Evolutionary conservation across 2,329 filamentous ascomycete species (phyloP).

Genomic region (Aspergillus unguis): DNA sequence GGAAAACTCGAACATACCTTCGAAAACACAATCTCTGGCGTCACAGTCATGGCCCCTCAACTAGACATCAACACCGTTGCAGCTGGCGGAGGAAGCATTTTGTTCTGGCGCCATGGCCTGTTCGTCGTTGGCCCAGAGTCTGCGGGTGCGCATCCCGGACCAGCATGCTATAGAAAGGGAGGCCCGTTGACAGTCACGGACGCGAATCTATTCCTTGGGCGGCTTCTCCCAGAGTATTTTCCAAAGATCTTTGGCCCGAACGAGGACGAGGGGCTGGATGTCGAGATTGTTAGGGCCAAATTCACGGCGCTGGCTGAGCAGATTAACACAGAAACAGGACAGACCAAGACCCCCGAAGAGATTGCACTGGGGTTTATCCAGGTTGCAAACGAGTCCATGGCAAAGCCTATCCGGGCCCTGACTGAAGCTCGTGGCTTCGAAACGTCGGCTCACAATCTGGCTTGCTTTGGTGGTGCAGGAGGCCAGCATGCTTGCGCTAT

Average conservation of each 20-base stretch:
- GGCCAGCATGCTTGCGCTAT: conserved; percentile 92
- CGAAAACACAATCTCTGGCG: conserved; percentile 86
- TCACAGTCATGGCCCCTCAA: conserved; percentile 87
- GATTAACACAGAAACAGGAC: conserved; percentile 47
- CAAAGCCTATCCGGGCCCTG: conserved; percentile 67
- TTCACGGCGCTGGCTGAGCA: neutral
- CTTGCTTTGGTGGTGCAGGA: conserved; percentile 84
- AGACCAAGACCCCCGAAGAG: neutral
- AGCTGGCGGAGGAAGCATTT: conserved; percentile 65
- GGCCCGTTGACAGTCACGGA: conserved; percentile 89
- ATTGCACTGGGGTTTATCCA: conserved; percentile 87
- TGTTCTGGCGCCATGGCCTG: conserved; percentile 83
- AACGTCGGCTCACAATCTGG: conserved; percentile 77
- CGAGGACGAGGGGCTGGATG: conserved; percentile 78
- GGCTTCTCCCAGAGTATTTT: conserved; percentile 87
- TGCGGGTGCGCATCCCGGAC: conserved; percentile 84
- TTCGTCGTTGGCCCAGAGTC: conserved; percentile 93
- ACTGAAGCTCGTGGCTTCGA: conserved; percentile 88
- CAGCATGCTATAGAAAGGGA: conserved; percentile 88
- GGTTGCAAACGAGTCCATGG: conserved; percentile 90
- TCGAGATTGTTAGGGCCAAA: conserved; percentile 59
- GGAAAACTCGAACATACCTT: conserved; percentile 91
- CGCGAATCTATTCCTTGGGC: conserved; percentile 81
- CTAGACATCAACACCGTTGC: conserved; percentile 94
- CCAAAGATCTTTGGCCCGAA: conserved; percentile 92